Evolutionary conservation across 345 rosid species (phyloP), one percentile per base, ranked within the genome.

Genomic region (Bruguiera gymnorhiza): DNA sequence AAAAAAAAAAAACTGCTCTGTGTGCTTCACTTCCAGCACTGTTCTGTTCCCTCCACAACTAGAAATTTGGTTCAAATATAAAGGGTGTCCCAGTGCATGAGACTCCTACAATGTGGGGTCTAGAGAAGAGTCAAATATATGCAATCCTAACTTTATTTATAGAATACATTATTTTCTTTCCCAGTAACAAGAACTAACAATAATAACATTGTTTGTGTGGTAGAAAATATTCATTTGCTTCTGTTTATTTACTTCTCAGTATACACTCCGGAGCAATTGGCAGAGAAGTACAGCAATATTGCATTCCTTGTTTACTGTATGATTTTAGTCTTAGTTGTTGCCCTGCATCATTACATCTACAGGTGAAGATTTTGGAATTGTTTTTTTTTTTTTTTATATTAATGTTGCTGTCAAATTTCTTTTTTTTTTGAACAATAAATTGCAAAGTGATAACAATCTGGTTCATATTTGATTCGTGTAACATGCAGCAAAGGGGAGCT

Each of bases 231-330:
- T 3, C 5, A 34, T 60, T 62, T 53, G 20, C 9, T 66, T 15
- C 7, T 26, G 29, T 62, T 62, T 34, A 6, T 59, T 65, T 46
- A 18, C 21, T 55, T 76, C 79, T 74, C 89, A 94, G 98, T 94
- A 67, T 95, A 86, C 83, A 95, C 99, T 46, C 92, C 97, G 0
- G 99, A 91, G 75, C 93, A 95, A 75, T 81, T 95, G 89, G 95
- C 90, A n/a, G 99, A 91, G 80, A 95, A 95, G 68, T 95, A 89
- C 85, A 85, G 96, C 82, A 89, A 89, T 76, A 76, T 83, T 36
- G 81, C 93, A 46, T 95, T 95, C 81, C 91, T 95, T 74, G 27
- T 91, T 16, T 95, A 95, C 85, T 90, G 97, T 79, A 75, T 91
- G 70, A 82, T 80, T 73, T 81, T 95, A 87, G 67, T 87, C 60